phyloP scores from a whole-genome alignment of 495 filamentous ascomycete genomes.

The Terfezia claveryi region DNA sequence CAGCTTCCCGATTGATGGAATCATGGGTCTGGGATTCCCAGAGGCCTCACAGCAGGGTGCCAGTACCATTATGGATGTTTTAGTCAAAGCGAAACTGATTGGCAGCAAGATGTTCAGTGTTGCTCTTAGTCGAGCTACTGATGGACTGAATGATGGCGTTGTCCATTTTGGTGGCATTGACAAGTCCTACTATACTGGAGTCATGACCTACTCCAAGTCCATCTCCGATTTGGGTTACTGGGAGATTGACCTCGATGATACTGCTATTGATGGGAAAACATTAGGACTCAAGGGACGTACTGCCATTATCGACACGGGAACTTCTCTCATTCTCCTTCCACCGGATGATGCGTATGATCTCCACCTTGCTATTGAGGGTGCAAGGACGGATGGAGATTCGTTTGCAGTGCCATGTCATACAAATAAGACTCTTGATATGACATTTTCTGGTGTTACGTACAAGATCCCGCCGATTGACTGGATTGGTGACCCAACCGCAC shows the following conservation, averaged over 20 bases:
- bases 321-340: conserved; percentile 50
- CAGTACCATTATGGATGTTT: conserved; percentile 39
- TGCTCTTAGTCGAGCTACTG: conserved; percentile 38
- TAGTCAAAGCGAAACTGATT: conserved; percentile 35
- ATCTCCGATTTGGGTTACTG: conserved; percentile 27
- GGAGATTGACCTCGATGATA: conserved; percentile 46
- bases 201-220: conserved; percentile 38
- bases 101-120: conserved; percentile 44
- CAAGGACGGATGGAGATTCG: conserved; percentile 28
- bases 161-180: conserved; percentile 57
- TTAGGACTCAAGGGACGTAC: conserved; percentile 29
- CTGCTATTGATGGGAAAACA: conserved; percentile 32
- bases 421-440: conserved; percentile 29
- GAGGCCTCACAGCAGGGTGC: conserved; percentile 22
- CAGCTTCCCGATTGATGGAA: conserved; percentile 68
- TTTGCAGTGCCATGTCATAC: conserved; percentile 50
- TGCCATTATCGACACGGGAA: conserved; percentile 64
- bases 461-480: conserved; percentile 46
- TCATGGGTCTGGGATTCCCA: conserved; percentile 48
- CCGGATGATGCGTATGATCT: conserved; percentile 38
- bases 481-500: conserved; percentile 26
- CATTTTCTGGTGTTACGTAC: conserved; percentile 38
- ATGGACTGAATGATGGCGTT: conserved; percentile 46
- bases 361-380: conserved; percentile 42
- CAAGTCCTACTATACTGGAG: conserved; percentile 37